Percentiles rank a stretch among this genome's conserved stretches.
Evolutionary conservation across 768 basidiomycete genomes (phyloP).

Genomic region (Albatrellus ellisii): DNA sequence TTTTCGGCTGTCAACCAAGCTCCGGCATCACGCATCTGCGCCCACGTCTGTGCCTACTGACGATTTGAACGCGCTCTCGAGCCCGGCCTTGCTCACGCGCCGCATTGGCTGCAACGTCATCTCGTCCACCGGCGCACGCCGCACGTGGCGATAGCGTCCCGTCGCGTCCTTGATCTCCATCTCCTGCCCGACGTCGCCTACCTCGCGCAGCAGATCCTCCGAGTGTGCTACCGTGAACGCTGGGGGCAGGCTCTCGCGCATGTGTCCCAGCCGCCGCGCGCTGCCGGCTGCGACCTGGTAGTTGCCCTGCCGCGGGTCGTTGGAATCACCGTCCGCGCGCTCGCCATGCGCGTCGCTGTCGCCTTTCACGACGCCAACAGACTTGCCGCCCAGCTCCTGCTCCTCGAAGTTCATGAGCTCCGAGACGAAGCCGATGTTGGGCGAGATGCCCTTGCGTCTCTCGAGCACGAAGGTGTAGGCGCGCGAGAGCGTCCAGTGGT

Average conservation of each 20-base stretch:
- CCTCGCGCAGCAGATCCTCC: conserved; percentile 17
- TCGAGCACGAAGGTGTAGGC: conserved; percentile 91
- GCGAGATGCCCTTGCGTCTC: conserved; percentile 86
- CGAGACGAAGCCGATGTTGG: conserved; percentile 95
- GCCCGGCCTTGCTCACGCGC: conserved; percentile 84
- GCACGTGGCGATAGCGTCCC: conserved; percentile 79
- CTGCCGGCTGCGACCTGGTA: conserved; percentile 30
- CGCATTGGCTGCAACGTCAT: conserved; percentile 81
- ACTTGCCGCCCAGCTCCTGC: conserved; percentile 70
- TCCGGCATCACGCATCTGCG: too few relatives aligned
- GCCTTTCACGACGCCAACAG: conserved; percentile 47
- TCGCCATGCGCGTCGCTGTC: conserved; percentile 19
- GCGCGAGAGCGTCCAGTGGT: conserved; percentile 89
- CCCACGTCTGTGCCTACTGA: too few relatives aligned
- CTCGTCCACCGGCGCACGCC: conserved; percentile 80
- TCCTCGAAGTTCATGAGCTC: conserved; percentile 97
- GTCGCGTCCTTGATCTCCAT: conserved; percentile 79
- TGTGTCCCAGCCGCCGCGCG: conserved; percentile 44
- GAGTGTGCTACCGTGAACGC: conserved; percentile 23
- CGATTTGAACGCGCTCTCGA: conserved; percentile 64
- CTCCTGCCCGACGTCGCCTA: conserved; percentile 67
- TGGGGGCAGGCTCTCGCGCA: conserved; percentile 67
- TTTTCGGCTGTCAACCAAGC: too few relatives aligned
- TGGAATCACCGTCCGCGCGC: conserved; percentile 17
- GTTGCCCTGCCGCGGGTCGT: conserved; percentile 21